Conservation (phyloP, 495 filamentous ascomycete species). For the Bacidia gigantensis region DNA sequence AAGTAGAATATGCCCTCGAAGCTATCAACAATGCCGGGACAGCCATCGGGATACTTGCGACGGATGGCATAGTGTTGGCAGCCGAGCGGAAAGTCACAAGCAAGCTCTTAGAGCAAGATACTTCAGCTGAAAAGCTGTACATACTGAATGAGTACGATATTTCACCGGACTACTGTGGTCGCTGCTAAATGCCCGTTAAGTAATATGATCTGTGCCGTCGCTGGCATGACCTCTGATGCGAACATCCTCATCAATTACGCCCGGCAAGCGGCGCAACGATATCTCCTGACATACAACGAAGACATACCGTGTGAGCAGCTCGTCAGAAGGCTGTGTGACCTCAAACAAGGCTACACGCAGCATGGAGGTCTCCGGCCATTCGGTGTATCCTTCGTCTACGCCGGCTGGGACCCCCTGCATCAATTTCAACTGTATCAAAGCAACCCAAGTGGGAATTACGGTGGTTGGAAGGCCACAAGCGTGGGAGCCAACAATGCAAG, state of each 20-base stretch:
- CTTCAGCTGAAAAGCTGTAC: slow-evolving; percentile 98
- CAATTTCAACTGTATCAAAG: slow-evolving; percentile 99
- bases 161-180: neutral
- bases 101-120: slow-evolving; percentile 98
- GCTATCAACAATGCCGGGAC: slow-evolving; percentile 98
- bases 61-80: slow-evolving; percentile 95
- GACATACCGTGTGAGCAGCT: slow-evolving; percentile 99
- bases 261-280: slow-evolving; percentile 87
- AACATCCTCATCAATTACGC: slow-evolving; percentile 99
- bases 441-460: slow-evolving; percentile 99
- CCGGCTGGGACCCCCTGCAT: slow-evolving; percentile 84
- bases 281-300: slow-evolving; percentile 98
- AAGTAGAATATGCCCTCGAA: slow-evolving; percentile 98
- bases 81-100: slow-evolving; percentile 99
- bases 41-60: slow-evolving; percentile 87
- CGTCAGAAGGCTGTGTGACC: slow-evolving; percentile 87
- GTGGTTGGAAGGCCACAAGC: slow-evolving; percentile 97
- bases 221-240: slow-evolving; percentile 97
- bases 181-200: slow-evolving; percentile 33
- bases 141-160: slow-evolving; percentile 87
- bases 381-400: slow-evolving; percentile 98
- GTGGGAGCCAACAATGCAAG: slow-evolving; percentile 96
- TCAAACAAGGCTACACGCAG: slow-evolving; percentile 99
- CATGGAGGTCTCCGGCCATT: slow-evolving; percentile 96
- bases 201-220: slow-evolving; percentile 99